Conservation (phyloP, 202 grass and related monocot species). For the Panicum virgatum region DNA sequence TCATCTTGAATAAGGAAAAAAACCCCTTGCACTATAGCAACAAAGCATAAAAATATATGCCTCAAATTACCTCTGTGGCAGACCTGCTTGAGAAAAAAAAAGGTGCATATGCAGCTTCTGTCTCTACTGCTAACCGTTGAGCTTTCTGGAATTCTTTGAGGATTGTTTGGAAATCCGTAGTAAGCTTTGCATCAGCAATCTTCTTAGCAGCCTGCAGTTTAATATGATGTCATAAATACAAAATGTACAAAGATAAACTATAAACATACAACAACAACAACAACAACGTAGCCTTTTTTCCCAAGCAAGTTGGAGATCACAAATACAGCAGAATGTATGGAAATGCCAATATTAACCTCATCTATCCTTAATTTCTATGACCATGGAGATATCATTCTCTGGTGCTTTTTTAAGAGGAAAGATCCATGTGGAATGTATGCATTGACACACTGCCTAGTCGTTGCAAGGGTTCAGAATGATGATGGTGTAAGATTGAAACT, state of each 20-base stretch:
- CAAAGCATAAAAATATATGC: not conserved
- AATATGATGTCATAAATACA: constrained; percentile 32
- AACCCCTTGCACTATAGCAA: not conserved
- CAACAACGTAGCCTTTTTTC: not conserved
- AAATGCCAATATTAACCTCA: too few relatives aligned
- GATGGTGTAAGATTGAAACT: too few relatives aligned
- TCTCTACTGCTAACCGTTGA: constrained; percentile 81
- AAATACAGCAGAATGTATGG: too few relatives aligned
- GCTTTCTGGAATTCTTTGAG: constrained; percentile 94
- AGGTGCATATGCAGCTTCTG: constrained; percentile 95
- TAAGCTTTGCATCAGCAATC: constrained; percentile 95
- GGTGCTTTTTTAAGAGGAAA: too few relatives aligned
- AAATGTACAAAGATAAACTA: not conserved
- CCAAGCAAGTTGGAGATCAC: too few relatives aligned
- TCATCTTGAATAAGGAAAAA: constrained; percentile 4
- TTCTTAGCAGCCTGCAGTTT: constrained; percentile 83
- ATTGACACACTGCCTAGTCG: too few relatives aligned
- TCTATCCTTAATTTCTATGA: too few relatives aligned
- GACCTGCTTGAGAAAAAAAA: constrained; percentile 64
- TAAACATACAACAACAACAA: not conserved
- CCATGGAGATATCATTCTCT: too few relatives aligned
- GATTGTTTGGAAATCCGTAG: constrained; percentile 92
- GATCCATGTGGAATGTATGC: too few relatives aligned
- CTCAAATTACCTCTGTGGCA: constrained; percentile 70
- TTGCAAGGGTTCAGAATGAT: too few relatives aligned